These are phyloP conservation scores for Colletotrichum sp. DNA, from an alignment of 2,329 filamentous ascomycete species.

Conservation along the genomic window DNA sequence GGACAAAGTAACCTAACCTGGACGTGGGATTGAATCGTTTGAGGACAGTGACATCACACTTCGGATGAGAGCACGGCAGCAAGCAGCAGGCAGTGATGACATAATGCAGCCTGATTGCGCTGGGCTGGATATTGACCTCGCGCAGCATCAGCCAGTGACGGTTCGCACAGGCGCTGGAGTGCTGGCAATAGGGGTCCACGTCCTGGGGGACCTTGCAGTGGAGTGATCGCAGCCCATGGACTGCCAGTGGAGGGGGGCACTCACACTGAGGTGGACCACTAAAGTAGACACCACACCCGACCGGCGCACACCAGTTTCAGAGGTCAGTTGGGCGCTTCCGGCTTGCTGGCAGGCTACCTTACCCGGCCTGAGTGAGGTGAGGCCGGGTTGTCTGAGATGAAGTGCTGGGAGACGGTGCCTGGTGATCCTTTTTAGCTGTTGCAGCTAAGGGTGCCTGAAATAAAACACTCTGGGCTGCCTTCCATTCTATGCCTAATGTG, in stretches of 20 bases:
- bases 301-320: not conserved
- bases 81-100: not conserved
- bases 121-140: not conserved
- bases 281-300: not conserved
- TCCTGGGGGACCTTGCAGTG: slow-evolving; percentile 1
- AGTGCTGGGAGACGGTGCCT: not conserved
- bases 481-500: not conserved
- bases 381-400: not conserved
- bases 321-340: not conserved
- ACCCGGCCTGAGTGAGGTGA: not conserved
- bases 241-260: not conserved
- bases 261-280: not conserved
- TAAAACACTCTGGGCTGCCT: not conserved
- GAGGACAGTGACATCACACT: not conserved
- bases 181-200: slow-evolving; percentile 1
- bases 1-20: not conserved
- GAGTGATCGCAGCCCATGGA: not conserved
- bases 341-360: not conserved
- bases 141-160: not conserved
- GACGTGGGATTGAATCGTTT: not conserved
- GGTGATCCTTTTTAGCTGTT: not conserved
- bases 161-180: not conserved
- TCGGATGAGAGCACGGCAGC: not conserved
- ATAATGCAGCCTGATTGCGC: not conserved
- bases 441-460: not conserved